Conservation (phyloP, 2,329 filamentous ascomycete species). For the Ophiocordyceps sinensis region DNA sequence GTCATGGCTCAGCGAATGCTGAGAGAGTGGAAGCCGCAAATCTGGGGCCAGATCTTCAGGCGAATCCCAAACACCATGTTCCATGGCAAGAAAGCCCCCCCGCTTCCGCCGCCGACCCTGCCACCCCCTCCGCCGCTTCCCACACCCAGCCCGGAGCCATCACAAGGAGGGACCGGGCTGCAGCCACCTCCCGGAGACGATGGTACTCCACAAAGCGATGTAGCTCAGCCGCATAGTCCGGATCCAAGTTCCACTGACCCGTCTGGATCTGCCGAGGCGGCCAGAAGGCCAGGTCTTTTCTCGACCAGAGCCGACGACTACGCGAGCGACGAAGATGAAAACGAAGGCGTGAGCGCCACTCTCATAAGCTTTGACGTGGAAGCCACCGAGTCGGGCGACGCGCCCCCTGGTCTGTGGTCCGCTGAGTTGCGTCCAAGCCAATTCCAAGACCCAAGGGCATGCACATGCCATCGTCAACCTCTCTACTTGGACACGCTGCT, state of each 20-base stretch:
- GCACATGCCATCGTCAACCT: constrained; percentile 10
- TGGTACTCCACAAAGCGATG: not conserved
- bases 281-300: constrained; percentile 30
- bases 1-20: constrained; percentile 26
- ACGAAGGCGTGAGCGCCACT: constrained; percentile 38
- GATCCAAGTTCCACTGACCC: constrained; percentile 16
- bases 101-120: constrained; percentile 7
- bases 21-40: constrained; percentile 17
- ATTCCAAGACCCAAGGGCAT: constrained; percentile 14
- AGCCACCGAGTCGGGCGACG: constrained; percentile 36
- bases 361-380: constrained; percentile 49
- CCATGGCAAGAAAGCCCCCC: constrained; percentile 9
- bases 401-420: constrained; percentile 39
- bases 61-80: constrained; percentile 24
- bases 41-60: constrained; percentile 25
- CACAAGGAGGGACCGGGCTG: not conserved
- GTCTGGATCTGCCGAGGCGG: constrained; percentile 14
- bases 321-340: constrained; percentile 40
- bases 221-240: constrained; percentile 12
- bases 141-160: not conserved
- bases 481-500: constrained; percentile 34
- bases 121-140: constrained; percentile 8
- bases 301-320: constrained; percentile 37
- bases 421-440: constrained; percentile 41
- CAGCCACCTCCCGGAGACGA: not conserved